A percentile compares a stretch with the other conserved stretches of the same genome.
Conservation (phyloP, 495 filamentous ascomycete genomes). For the Podospora australis region DNA sequence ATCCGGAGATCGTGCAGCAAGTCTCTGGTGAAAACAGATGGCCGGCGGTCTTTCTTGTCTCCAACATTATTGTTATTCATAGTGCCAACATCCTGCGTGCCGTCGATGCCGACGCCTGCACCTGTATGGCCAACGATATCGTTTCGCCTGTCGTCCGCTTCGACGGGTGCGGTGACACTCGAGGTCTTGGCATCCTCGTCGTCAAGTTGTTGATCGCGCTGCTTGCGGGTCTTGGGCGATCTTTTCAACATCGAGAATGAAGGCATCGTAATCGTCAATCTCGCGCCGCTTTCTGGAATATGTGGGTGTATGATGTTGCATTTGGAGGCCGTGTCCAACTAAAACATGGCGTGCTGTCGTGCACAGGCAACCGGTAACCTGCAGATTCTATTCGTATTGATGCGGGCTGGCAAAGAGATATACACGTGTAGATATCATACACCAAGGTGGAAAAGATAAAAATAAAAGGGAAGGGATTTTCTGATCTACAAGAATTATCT, state of each 20-base stretch:
- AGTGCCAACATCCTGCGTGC: too few species aligned
- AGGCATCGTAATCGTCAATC: slow-evolving; percentile 18
- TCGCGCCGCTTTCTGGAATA: slow-evolving; percentile 11
- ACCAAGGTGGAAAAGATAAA: too few species aligned
- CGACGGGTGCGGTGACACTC: background rate
- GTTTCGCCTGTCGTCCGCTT: too few species aligned
- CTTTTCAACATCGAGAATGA: slow-evolving; percentile 26
- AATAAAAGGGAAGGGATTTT: background rate
- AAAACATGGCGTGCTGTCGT: too few species aligned
- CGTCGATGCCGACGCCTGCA: too few species aligned
- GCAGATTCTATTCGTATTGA: too few species aligned
- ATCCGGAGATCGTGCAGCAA: slow-evolving; percentile 29
- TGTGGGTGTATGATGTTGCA: too few species aligned
- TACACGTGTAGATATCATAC: too few species aligned
- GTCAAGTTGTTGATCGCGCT: slow-evolving; percentile 4
- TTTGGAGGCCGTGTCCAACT: too few species aligned
- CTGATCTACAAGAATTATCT: background rate
- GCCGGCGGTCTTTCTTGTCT: slow-evolving; percentile 25
- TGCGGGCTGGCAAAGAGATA: too few species aligned
- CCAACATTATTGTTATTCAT: background rate
- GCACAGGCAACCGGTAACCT: too few species aligned
- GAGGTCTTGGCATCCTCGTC: slow-evolving; percentile 15
- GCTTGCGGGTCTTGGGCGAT: slow-evolving; percentile 17
- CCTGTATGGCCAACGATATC: too few species aligned
- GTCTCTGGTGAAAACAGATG: slow-evolving; percentile 30